phyloP scores from a whole-genome alignment of 768 basidiomycete genomes.

The Mycena capillaripes region DNA sequence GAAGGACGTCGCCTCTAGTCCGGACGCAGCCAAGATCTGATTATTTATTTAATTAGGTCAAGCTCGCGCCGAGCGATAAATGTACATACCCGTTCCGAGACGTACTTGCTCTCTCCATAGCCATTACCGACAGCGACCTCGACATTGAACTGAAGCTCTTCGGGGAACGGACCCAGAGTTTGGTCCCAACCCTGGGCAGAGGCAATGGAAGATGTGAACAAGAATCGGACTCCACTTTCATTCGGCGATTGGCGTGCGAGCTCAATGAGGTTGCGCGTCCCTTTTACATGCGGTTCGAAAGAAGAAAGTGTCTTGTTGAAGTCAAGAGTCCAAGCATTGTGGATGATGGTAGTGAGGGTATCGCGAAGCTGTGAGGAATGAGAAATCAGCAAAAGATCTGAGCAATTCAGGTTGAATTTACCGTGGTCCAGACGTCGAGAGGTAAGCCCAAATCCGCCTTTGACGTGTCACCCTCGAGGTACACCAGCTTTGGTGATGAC shows the following conservation, averaged over 20 bases:
- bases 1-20: conserved; percentile 48
- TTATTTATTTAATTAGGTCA: conserved; percentile 14
- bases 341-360: conserved; percentile 48
- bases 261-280: conserved; percentile 58
- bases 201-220: conserved; percentile 55
- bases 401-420: conserved; percentile 28
- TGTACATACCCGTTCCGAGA: conserved; percentile 47
- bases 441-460: conserved; percentile 42
- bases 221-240: conserved; percentile 38
- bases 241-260: conserved; percentile 44
- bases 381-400: conserved; percentile 1
- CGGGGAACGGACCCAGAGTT: conserved; percentile 46
- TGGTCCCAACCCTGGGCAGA: conserved; percentile 45
- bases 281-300: conserved; percentile 59
- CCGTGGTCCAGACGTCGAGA: conserved; percentile 38
- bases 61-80: conserved; percentile 30
- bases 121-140: conserved; percentile 46
- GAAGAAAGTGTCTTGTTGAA: conserved; percentile 60
- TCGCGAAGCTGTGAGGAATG: conserved; percentile 39
- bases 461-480: conserved; percentile 46
- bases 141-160: conserved; percentile 47
- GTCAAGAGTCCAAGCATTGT: conserved; percentile 64
- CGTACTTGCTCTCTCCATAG: conserved; percentile 53
- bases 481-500: conserved; percentile 35
- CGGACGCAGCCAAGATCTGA: conserved; percentile 49